phyloP scores from a whole-genome alignment of 2,329 filamentous ascomycete genomes.

The Rutstroemia sp. region DNA sequence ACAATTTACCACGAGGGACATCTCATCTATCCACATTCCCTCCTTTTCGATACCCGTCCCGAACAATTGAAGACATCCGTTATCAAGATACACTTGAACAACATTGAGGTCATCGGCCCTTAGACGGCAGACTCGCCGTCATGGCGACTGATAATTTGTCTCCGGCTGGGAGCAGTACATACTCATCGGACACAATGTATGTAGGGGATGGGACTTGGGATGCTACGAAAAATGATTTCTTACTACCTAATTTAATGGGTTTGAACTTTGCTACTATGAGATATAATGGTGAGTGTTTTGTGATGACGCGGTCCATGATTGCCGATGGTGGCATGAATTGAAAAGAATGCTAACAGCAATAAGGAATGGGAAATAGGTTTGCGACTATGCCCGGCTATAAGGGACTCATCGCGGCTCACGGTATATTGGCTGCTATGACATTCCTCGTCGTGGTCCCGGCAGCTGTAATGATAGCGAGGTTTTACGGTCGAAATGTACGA shows the following conservation, averaged over 20 bases:
- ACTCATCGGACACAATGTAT: slow-evolving; percentile 65
- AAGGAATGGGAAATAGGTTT: slow-evolving; percentile 76
- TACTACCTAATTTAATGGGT: slow-evolving; percentile 69
- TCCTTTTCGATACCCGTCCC: neutral
- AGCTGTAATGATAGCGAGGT: slow-evolving; percentile 68
- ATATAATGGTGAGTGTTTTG: slow-evolving; percentile 59
- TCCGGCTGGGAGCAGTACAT: slow-evolving; percentile 63
- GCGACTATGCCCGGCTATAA: slow-evolving; percentile 63
- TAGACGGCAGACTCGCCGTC: slow-evolving; percentile 17
- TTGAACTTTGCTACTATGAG: slow-evolving; percentile 75
- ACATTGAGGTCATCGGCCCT: slow-evolving; percentile 4
- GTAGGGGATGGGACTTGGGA: slow-evolving; percentile 85
- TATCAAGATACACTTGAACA: neutral
- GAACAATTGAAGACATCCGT: neutral
- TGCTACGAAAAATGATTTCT: slow-evolving; percentile 66
- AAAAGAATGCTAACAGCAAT: neutral
- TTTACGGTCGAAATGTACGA: slow-evolving; percentile 55
- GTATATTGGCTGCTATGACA: slow-evolving; percentile 61
- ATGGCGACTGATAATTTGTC: slow-evolving; percentile 29
- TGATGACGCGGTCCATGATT: slow-evolving; percentile 12
- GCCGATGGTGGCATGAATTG: slow-evolving; percentile 10
- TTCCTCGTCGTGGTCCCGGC: slow-evolving; percentile 68
- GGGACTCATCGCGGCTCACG: slow-evolving; percentile 62
- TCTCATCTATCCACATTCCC: neutral
- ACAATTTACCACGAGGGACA: neutral